These are phyloP conservation scores for Trichoderma lentiforme DNA, from an alignment of 2,329 filamentous ascomycete species.

Conservation along the genomic window DNA sequence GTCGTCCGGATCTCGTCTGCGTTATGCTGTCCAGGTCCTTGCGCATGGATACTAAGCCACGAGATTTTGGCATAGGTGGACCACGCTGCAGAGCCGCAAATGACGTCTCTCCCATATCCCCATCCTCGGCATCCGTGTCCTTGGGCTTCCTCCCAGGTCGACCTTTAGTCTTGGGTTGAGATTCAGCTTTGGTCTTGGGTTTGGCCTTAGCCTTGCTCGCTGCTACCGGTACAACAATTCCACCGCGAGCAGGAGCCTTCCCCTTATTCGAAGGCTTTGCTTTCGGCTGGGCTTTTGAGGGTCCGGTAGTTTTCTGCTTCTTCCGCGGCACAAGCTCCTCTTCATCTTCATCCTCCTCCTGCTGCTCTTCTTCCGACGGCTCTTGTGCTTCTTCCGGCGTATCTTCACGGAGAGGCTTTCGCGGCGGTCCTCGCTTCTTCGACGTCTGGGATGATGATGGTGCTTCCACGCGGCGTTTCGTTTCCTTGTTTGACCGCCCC, in stretches of 20 bases:
- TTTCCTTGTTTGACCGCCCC: conserved; percentile 19
- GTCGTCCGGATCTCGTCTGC: conserved; percentile 71
- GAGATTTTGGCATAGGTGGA: conserved; percentile 53
- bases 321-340: conserved; percentile 27
- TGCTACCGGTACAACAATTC: background rate
- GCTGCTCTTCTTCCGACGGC: conserved; percentile 17
- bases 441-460: background rate
- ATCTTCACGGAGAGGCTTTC: background rate
- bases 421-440: background rate
- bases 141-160: conserved; percentile 28
- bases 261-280: background rate
- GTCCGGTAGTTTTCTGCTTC: conserved; percentile 26
- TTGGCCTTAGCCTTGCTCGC: conserved; percentile 15
- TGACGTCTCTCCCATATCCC: conserved; percentile 46
- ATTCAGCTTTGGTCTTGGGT: conserved; percentile 12
- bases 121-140: conserved; percentile 27
- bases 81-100: conserved; percentile 50
- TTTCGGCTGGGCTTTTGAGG: conserved; percentile 26
- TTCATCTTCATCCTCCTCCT: conserved; percentile 25
- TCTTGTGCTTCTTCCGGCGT: conserved; percentile 5
- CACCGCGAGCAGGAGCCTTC: conserved; percentile 1
- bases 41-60: conserved; percentile 52
- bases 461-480: background rate
- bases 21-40: conserved; percentile 45
- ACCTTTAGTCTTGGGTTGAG: conserved; percentile 28